phyloP scores from a whole-genome alignment of 768 basidiomycete genomes.

The Lyophyllum decastes region DNA sequence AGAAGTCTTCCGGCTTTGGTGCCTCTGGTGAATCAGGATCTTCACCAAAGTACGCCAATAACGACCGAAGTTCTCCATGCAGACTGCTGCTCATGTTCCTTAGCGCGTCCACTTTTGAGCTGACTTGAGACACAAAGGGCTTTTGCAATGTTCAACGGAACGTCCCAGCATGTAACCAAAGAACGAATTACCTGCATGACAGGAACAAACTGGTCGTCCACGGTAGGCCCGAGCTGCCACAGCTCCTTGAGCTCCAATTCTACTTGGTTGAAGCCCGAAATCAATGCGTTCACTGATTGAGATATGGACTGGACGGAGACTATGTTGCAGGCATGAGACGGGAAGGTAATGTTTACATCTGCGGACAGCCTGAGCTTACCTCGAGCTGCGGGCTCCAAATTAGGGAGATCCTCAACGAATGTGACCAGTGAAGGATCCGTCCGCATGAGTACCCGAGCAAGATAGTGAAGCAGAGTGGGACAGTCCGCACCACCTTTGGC shows the following conservation, averaged over 20 bases:
- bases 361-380: conserved; percentile 53
- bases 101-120: conserved; percentile 62
- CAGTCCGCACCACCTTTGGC: conserved; percentile 66
- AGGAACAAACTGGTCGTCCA: conserved; percentile 61
- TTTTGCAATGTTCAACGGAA: conserved; percentile 18
- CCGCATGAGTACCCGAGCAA: conserved; percentile 74
- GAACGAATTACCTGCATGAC: conserved; percentile 64
- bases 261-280: conserved; percentile 56
- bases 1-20: conserved; percentile 82
- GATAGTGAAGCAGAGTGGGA: conserved; percentile 88
- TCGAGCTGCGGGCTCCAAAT: conserved; percentile 80
- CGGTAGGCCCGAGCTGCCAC: conserved; percentile 28
- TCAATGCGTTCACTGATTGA: conserved; percentile 60
- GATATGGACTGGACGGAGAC: conserved; percentile 73
- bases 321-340: conserved; percentile 25
- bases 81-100: conserved; percentile 58
- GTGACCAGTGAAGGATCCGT: conserved; percentile 63
- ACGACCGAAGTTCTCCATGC: conserved; percentile 56
- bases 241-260: conserved; percentile 54
- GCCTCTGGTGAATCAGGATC: conserved; percentile 61
- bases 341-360: background rate
- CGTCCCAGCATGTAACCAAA: background rate
- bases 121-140: conserved; percentile 53
- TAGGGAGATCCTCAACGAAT: conserved; percentile 82
- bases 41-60: conserved; percentile 81